A percentile compares a stretch with the other conserved stretches of the same genome.
Evolutionary conservation across 2,329 filamentous ascomycete species (phyloP).

Genomic region (Botrytis deweyae): DNA sequence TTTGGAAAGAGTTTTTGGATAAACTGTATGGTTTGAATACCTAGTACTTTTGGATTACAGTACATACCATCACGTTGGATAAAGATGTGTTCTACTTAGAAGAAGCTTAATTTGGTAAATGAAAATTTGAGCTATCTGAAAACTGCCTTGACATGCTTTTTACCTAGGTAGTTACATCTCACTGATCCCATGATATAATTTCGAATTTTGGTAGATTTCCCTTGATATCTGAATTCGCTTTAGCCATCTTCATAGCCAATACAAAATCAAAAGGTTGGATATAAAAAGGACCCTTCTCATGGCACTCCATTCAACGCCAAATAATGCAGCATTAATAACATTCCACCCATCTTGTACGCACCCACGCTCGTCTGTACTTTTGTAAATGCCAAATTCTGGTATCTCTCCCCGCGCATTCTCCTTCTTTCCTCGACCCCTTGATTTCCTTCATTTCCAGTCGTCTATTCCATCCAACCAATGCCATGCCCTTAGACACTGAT

Average conservation of each 20-base stretch:
- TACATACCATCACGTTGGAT: conserved; percentile 9
- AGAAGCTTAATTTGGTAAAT: background rate
- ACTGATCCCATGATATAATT: background rate
- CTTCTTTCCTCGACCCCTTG: background rate
- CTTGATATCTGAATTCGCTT: background rate
- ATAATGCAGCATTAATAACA: conserved; percentile 13
- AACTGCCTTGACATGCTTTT: background rate
- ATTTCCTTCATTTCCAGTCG: background rate
- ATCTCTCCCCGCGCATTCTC: background rate
- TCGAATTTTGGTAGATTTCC: conserved; percentile 1
- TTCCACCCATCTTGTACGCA: background rate
- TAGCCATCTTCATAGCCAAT: background rate
- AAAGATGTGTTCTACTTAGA: background rate
- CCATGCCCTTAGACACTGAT: background rate
- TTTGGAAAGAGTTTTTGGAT: conserved; percentile 55
- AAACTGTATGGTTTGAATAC: conserved; percentile 3
- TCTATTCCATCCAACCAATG: background rate
- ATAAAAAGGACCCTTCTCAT: conserved; percentile 6
- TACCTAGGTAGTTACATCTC: background rate
- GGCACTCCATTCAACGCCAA: conserved; percentile 18
- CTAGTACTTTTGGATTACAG: conserved; percentile 6
- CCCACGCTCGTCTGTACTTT: background rate
- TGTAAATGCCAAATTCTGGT: conserved; percentile 17
- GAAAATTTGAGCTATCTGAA: background rate
- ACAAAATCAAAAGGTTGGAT: background rate